phyloP scores from a whole-genome alignment of 1,284 basidiomycete species.

The Rhodotorula sp. region DNA sequence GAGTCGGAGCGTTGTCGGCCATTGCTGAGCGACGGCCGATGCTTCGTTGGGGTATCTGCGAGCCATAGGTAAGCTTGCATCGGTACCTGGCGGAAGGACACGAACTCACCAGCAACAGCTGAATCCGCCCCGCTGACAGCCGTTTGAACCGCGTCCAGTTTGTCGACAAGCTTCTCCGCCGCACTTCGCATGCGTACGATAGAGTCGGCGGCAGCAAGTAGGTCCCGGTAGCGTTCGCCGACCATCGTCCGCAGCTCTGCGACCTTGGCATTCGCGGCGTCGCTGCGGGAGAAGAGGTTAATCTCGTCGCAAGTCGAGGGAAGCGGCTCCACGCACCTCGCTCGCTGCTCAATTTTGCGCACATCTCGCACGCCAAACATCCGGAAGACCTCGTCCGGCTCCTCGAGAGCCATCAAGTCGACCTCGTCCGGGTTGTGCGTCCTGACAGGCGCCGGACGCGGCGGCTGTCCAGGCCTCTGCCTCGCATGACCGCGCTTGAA shows the following conservation, averaged over 20 bases:
- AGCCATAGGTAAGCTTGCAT: too few species aligned
- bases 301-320: background rate
- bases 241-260: constrained; percentile 92
- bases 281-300: constrained; percentile 3
- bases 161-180: constrained; percentile 37
- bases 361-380: constrained; percentile 44
- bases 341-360: constrained; percentile 40
- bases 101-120: constrained; percentile 4
- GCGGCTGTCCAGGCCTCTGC: constrained; percentile 1
- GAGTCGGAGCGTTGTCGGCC: background rate
- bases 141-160: constrained; percentile 31
- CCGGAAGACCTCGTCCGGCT: constrained; percentile 42
- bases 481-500: constrained; percentile 33
- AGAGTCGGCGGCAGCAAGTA: constrained; percentile 72
- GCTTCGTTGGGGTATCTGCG: constrained; percentile 20
- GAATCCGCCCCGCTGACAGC: constrained; percentile 2
- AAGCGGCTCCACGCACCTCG: constrained; percentile 23
- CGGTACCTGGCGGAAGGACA: accelerated
- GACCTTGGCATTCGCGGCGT: constrained; percentile 40
- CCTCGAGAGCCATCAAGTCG: constrained; percentile 41
- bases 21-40: background rate
- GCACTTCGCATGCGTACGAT: constrained; percentile 45
- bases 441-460: background rate
- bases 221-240: constrained; percentile 90
- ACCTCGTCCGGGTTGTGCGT: constrained; percentile 38